Percentiles rank a stretch among this genome's conserved stretches.
These are phyloP conservation scores for Trichoderma sp. DNA, from an alignment of 2,329 filamentous ascomycete species.

Conservation along the genomic window DNA sequence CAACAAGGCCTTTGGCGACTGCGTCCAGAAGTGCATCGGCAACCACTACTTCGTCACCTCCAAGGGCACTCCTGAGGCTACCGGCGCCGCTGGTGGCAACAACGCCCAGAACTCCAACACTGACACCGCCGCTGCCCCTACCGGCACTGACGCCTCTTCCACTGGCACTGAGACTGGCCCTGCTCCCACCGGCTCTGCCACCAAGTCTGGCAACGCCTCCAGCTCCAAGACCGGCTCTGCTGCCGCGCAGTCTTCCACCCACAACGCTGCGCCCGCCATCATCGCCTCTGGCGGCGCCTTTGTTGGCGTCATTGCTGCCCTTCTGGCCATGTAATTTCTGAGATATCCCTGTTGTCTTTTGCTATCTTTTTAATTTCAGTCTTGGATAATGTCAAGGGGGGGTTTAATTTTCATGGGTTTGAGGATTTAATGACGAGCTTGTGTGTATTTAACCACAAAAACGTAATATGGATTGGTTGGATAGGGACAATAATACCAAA, in stretches of 20 bases:
- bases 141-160: conserved; percentile 25
- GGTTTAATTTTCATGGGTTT: neutral
- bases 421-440: conserved; percentile 3
- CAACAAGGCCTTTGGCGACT: conserved; percentile 54
- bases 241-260: conserved; percentile 28
- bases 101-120: conserved; percentile 36
- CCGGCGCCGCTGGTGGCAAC: conserved; percentile 37
- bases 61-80: conserved; percentile 44
- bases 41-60: conserved; percentile 50
- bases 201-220: neutral
- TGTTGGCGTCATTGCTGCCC: conserved; percentile 51
- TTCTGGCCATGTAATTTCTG: conserved; percentile 52
- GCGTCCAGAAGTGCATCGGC: conserved; percentile 49
- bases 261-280: conserved; percentile 28
- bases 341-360: conserved; percentile 9
- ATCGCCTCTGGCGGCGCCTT: conserved; percentile 45
- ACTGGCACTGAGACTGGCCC: conserved; percentile 26
- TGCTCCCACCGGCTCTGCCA: neutral
- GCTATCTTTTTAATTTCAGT: neutral
- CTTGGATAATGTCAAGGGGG: conserved; percentile 12
- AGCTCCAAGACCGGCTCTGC: conserved; percentile 27
- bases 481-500: conserved; percentile 6
- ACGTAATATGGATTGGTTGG: neutral
- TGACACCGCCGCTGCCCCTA: conserved; percentile 27
- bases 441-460: conserved; percentile 15